Base-by-base conservation (phyloP, 768 basidiomycete species). In the Podaxis sp. region DNA sequence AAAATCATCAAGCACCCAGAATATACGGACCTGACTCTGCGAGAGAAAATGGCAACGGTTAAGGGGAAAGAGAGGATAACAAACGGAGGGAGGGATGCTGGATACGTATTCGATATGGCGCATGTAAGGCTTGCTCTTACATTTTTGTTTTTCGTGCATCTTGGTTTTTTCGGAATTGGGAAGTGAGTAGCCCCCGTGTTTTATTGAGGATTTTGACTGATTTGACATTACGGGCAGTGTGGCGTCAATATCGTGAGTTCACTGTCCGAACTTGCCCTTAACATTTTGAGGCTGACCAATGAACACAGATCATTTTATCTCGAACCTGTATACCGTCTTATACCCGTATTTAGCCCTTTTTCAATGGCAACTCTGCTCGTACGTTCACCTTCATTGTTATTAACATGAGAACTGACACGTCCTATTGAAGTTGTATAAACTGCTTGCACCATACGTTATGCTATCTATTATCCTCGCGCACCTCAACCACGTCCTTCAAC, bases 291-390 rank as follows among this genome's bases (percentile, higher is more conserved):
- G 17, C 58, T 51, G 4, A 59, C 48, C 58, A 11, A 57, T 33
- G 13, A 22, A 6, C 4, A 36, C 30, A 88, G 86, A 17, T 92
- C 90, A 2, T 95, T 95, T 74, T 95, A 95, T 72, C 80, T 95
- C 19, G 92, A 88, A 44, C 93, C 93, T 2, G 93, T 95, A 6
- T 95, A 93, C 68, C 88, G 93, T 17, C 80, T 95, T 15, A 88
- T 95, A 65, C 92, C 93, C 0, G 82, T 92, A 55, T 95, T 95
- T 72, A 90, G 82, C 64, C 93, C 93, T 0, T 94, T 94, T 74
- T 80, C 90, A 64, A 94, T 94, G 93, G 82, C 88, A 0, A 71
- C 83, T 3, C 79, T 92, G 22, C 74, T 93, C 65, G 90, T 90
- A 59, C n/a, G 80, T 69, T 19, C 30, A 11, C 39, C 38, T 28